Percentiles rank a stretch among this genome's conserved stretches.
Conservation (phyloP, 306 rosid genomes). For the Gastrolobium bilobum region DNA sequence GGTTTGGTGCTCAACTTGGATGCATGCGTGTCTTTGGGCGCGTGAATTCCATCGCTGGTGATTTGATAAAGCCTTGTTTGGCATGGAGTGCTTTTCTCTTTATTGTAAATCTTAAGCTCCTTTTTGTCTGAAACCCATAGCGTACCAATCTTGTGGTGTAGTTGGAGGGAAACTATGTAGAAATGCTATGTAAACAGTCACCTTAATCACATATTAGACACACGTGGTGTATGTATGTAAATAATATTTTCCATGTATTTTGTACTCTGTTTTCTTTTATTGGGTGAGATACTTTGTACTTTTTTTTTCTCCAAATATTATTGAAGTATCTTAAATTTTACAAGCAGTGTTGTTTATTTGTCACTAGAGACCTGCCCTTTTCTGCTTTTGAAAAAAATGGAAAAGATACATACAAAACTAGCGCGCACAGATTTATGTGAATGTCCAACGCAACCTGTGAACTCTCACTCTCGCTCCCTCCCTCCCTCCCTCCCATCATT, state of each 20-base stretch:
- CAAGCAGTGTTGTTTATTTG: neutral
- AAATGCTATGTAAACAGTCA: neutral
- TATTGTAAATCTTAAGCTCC: constrained; percentile 68
- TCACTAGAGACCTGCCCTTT: neutral
- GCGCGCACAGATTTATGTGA: neutral
- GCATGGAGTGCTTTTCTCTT: constrained; percentile 67
- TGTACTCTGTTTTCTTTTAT: neutral
- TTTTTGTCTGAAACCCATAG: constrained; percentile 38
- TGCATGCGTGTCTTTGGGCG: constrained; percentile 42
- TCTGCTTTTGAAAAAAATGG: too few species aligned
- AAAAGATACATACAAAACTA: neutral
- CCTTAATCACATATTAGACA: neutral
- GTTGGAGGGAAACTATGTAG: neutral
- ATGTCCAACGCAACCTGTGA: neutral
- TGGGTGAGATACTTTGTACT: neutral
- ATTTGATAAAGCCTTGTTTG: constrained; percentile 66
- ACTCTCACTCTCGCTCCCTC: too few species aligned
- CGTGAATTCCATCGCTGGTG: constrained; percentile 54
- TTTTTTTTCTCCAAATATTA: neutral
- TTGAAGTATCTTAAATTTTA: neutral
- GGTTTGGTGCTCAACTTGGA: constrained; percentile 32
- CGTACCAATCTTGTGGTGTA: neutral
- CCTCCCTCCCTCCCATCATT: too few species aligned
- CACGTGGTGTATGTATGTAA: neutral
- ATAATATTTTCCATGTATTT: neutral